Conservation (phyloP, 768 basidiomycete species). For the Boletus sp. region DNA sequence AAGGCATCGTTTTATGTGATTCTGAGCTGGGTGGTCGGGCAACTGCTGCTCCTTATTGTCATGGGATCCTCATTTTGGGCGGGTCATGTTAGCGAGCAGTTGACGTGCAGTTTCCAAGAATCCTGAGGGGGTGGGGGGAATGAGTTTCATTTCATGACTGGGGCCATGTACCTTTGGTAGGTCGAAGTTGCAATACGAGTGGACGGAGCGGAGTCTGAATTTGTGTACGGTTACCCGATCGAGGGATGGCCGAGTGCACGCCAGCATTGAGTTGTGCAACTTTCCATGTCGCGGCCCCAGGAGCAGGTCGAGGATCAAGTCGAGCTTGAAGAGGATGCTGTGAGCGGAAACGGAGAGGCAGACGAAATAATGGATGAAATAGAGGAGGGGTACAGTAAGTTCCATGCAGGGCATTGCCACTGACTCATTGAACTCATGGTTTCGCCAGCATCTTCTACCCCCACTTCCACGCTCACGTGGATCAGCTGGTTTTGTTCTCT, state of each 20-base stretch:
- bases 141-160: background rate
- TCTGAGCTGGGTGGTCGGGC: conserved; percentile 66
- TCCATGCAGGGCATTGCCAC: conserved; percentile 9
- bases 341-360: conserved; percentile 56
- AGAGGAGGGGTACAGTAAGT: conserved; percentile 76
- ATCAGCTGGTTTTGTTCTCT: conserved; percentile 96
- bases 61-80: conserved; percentile 64
- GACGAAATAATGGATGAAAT: conserved; percentile 79
- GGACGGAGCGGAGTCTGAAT: conserved; percentile 31
- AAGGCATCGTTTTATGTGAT: conserved; percentile 67
- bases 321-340: conserved; percentile 56
- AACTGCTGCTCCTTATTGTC: conserved; percentile 67
- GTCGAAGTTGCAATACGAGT: background rate
- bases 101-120: conserved; percentile 46
- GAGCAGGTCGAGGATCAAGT: conserved; percentile 46
- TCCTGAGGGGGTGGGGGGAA: conserved; percentile 2
- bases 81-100: conserved; percentile 42
- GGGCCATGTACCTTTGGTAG: background rate
- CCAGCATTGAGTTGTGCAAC: conserved; percentile 25
- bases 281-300: conserved; percentile 38
- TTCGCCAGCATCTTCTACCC: conserved; percentile 75
- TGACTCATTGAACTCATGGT: conserved; percentile 16
- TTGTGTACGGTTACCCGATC: conserved; percentile 25
- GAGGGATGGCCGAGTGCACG: conserved; percentile 14
- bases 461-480: conserved; percentile 91